Conservation (phyloP, 2,329 filamentous ascomycete genomes). For the Ophiostoma himal-ulmi region DNA sequence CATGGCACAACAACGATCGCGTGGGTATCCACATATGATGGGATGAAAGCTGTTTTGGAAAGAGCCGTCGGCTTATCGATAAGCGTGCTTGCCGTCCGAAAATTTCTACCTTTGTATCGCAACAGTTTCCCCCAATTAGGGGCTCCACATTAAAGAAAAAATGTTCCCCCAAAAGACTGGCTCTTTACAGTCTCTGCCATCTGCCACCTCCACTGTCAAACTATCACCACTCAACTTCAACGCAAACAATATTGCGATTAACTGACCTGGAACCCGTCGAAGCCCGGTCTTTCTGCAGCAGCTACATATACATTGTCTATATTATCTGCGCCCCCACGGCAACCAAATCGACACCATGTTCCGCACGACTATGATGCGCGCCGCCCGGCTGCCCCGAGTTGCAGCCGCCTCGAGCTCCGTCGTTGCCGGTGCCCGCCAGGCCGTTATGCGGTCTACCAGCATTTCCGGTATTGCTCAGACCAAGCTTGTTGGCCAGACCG, state of each 20-base stretch:
- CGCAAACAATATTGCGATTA: constrained; percentile 9
- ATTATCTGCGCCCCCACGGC: constrained; percentile 1
- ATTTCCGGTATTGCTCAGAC: constrained; percentile 1
- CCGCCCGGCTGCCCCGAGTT: constrained; percentile 23
- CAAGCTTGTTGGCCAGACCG: neutral
- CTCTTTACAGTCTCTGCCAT: neutral
- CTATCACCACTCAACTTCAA: neutral
- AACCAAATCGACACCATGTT: constrained; percentile 24
- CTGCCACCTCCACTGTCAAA: constrained; percentile 4
- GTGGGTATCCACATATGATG: neutral
- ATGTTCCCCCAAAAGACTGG: neutral
- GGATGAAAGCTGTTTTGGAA: constrained; percentile 3
- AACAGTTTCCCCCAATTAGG: neutral
- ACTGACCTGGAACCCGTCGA: neutral
- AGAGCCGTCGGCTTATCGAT: constrained; percentile 19
- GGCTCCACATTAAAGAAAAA: neutral
- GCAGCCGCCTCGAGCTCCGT: constrained; percentile 16
- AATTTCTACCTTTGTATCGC: constrained; percentile 15
- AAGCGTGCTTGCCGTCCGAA: constrained; percentile 20
- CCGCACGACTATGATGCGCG: constrained; percentile 24
- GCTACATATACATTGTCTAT: neutral
- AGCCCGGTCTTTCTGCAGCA: neutral
- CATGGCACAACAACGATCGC: neutral
- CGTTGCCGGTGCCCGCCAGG: constrained; percentile 12
- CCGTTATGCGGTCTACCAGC: constrained; percentile 13